Evolutionary conservation across 129 eudicot genomes (phyloP), one percentile per base, ranked within the genome.

Genomic region (Solidago caesia): DNA sequence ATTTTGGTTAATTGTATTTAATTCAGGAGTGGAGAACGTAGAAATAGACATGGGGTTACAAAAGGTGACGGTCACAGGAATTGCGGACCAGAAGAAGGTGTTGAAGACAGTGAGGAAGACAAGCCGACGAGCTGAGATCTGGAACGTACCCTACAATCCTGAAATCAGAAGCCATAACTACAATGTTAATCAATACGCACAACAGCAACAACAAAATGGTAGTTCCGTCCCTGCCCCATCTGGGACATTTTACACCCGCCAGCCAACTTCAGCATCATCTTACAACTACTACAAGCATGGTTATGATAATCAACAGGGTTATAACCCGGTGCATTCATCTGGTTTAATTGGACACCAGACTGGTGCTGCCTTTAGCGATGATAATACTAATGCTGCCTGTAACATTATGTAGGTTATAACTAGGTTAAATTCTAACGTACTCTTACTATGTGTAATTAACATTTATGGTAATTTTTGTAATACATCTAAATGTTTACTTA

Each of bases 211-310:
- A 6, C 81, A 76, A 26, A 75, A 72, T 62, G 87, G 87, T 71
- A 56, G 60, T 55, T 59, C 77, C 33, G 53, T 77, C 65, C 69
- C 70, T 21, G 75, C 25, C 55, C 73, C 83, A 5, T 44, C 84
- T 3, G 78, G 74, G 1, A 56, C 87, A 27, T 79, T 80, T 67
- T 69, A 70, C 70, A 64, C 82, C 11, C 66, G 73, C 21, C 89
- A 80, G 15, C 80, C 85, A 9, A 47, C 89, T 15, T 56, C 88
- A 1, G 75, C 81, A 0, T 91, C 97, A 0, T 80, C 90, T 6
- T 91, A 91, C 72, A 91, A 91, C 73, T 91, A 91, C 83, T 83
- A 82, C 80, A 91, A 91, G 76, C 97, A 91, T 56, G 97, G 97
- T 2, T 88, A 88, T 63, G 87, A 83, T 47, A 70, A 69, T 7